These are phyloP conservation scores for Cutaneotrichosporon mucoides DNA, from an alignment of 1,284 basidiomycete species.

Conservation along the genomic window DNA sequence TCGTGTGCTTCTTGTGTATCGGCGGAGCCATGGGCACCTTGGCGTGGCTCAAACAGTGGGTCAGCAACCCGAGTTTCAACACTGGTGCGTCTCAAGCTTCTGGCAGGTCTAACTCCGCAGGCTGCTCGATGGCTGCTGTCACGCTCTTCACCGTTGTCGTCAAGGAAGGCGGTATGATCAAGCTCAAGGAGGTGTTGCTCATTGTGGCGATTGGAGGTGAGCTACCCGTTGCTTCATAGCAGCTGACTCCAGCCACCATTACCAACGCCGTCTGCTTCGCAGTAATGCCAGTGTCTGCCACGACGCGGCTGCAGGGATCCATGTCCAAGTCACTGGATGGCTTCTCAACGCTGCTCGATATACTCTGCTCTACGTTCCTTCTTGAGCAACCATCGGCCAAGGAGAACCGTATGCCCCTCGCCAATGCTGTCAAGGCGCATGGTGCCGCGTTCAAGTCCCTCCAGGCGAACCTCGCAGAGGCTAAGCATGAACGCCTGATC, in stretches of 20 bases:
- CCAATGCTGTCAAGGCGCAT: conserved; percentile 71
- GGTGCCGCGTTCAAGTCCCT: conserved; percentile 81
- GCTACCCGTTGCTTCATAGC: background rate
- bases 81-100: conserved; percentile 56
- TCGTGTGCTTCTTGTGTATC: conserved; percentile 69
- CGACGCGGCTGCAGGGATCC: conserved; percentile 68
- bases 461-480: conserved; percentile 75
- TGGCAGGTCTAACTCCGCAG: conserved; percentile 48
- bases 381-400: conserved; percentile 55
- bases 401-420: conserved; percentile 55
- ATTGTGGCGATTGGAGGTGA: conserved; percentile 68
- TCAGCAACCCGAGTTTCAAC: conserved; percentile 83
- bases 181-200: conserved; percentile 66
- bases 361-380: conserved; percentile 77
- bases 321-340: conserved; percentile 82
- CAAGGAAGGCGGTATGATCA: conserved; percentile 79
- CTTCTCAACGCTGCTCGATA: conserved; percentile 74
- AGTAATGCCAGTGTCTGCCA: conserved; percentile 81
- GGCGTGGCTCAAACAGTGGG: conserved; percentile 74
- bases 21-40: conserved; percentile 74
- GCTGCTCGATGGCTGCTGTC: conserved; percentile 86
- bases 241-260: conserved; percentile 53
- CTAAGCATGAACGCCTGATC: conserved; percentile 72
- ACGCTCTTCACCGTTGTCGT: conserved; percentile 81
- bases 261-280: conserved; percentile 78